Conservation (phyloP, 257 asterid species). For the Orobanche coerulescens region DNA sequence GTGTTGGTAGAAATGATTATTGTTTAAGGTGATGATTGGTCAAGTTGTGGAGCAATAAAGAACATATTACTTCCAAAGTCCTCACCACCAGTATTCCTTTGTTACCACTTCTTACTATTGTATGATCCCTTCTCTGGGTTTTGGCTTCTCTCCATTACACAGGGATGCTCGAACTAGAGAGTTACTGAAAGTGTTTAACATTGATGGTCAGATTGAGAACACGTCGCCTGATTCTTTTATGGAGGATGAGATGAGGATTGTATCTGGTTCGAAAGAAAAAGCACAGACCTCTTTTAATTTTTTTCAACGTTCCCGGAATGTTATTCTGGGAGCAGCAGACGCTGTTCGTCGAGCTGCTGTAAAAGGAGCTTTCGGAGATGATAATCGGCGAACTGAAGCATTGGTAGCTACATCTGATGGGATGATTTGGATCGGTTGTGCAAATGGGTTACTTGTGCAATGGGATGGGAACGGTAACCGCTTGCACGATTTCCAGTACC, state of each 20-base stretch:
- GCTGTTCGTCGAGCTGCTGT: constrained; percentile 91
- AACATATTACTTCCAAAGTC: neutral
- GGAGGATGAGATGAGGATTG: constrained; percentile 68
- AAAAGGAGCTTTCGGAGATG: constrained; percentile 80
- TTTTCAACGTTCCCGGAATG: constrained; percentile 97
- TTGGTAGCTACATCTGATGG: constrained; percentile 60
- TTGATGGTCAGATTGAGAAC: constrained; percentile 89
- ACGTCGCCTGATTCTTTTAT: constrained; percentile 44
- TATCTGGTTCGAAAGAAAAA: constrained; percentile 58
- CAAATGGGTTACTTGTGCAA: constrained; percentile 79
- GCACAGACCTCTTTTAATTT: constrained; percentile 57
- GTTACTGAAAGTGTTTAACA: constrained; percentile 66
- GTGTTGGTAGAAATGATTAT: too few relatives aligned
- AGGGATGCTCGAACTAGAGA: constrained; percentile 95
- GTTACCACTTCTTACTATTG: constrained; percentile 17
- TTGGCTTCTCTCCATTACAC: constrained; percentile 23
- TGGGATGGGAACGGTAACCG: constrained; percentile 94
- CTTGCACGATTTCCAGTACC: constrained; percentile 62
- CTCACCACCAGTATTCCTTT: constrained; percentile 5
- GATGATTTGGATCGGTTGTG: constrained; percentile 85
- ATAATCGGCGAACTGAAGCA: constrained; percentile 78
- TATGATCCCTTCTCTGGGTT: neutral
- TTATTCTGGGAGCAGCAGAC: constrained; percentile 95
- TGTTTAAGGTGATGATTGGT: neutral
- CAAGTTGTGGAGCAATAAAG: neutral